Conservation (phyloP, 1,284 basidiomycete species). For the Cryptococcus depauperatus region DNA sequence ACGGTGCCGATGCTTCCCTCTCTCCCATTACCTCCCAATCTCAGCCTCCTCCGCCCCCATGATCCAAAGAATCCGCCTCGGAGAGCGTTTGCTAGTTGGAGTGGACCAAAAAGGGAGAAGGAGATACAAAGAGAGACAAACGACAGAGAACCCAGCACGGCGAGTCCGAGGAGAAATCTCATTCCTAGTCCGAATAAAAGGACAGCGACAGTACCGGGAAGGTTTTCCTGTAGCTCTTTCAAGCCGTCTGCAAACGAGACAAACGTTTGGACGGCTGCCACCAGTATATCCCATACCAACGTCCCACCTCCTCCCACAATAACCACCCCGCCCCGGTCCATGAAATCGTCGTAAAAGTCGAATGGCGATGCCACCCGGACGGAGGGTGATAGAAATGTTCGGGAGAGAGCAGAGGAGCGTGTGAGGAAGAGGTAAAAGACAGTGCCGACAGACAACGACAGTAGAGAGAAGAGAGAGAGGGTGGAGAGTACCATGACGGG, state of each 20-base stretch:
- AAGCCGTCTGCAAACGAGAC: conserved; percentile 23
- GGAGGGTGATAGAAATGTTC: conserved; percentile 5
- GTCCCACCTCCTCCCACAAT: conserved; percentile 24
- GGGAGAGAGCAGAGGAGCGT: conserved; percentile 13
- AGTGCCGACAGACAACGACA: conserved; percentile 32
- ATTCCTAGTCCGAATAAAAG: conserved; percentile 16
- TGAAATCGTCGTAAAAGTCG: conserved; percentile 14
- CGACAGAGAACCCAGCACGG: conserved; percentile 37
- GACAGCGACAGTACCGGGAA: conserved; percentile 4
- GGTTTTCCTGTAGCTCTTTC: conserved; percentile 2
- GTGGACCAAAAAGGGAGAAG: conserved; percentile 35
- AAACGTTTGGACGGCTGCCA: conserved; percentile 30
- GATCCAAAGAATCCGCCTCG: conserved; percentile 29
- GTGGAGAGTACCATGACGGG: conserved; percentile 34
- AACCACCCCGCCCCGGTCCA: conserved; percentile 17
- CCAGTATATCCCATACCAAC: conserved; percentile 30
- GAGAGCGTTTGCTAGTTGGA: conserved; percentile 38
- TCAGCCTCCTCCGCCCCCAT: conserved; percentile 12
- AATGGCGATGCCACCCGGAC: conserved; percentile 1
- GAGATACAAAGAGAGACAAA: conserved; percentile 37
- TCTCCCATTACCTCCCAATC: conserved; percentile 5
- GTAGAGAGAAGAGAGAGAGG: conserved; percentile 24
- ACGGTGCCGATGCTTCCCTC: conserved; percentile 16
- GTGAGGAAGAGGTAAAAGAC: conserved; percentile 19
- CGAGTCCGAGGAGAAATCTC: conserved; percentile 38